These are phyloP conservation scores for Penicillium sp. DNA, from an alignment of 2,329 filamentous ascomycete species.

Conservation along the genomic window DNA sequence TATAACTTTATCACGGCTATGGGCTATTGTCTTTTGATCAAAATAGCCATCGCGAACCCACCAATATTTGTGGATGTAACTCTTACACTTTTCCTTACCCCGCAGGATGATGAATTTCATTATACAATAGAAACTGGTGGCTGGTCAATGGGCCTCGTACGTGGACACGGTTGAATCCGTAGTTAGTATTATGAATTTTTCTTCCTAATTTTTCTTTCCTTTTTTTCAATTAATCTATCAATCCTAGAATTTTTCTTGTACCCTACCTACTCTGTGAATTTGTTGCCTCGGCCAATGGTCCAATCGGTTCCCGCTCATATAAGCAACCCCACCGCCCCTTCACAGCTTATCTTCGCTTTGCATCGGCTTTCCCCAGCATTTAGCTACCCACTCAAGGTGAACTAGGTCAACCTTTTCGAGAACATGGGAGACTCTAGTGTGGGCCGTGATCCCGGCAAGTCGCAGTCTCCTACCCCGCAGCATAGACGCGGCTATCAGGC, in stretches of 20 bases:
- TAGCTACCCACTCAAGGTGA: conserved; percentile 16
- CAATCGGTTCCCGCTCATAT: conserved; percentile 22
- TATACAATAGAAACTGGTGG: conserved; percentile 23
- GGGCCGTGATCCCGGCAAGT: conserved; percentile 25
- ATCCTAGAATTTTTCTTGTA: no score
- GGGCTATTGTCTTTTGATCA: no score
- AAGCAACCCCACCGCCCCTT: conserved; percentile 34
- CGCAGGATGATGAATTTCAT: conserved; percentile 28
- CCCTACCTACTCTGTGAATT: neutral
- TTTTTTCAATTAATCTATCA: neutral
- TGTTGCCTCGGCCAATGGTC: neutral
- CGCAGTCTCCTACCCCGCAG: conserved; percentile 35
- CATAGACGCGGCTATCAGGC: conserved; percentile 51
- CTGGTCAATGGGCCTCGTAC: conserved; percentile 4
- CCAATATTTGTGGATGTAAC: neutral
- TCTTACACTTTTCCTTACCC: conserved; percentile 22
- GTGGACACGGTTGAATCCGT: neutral
- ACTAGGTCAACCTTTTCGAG: conserved; percentile 8
- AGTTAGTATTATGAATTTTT: neutral
- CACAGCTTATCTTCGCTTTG: conserved; percentile 39
- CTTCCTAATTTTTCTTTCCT: neutral
- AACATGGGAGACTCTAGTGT: conserved; percentile 23
- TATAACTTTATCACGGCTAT: no score
- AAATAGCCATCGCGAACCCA: no score
- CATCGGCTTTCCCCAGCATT: conserved; percentile 36